These are phyloP conservation scores for Chaetomiaceae sp. DNA, from an alignment of 2,329 filamentous ascomycete species.

Conservation along the genomic window DNA sequence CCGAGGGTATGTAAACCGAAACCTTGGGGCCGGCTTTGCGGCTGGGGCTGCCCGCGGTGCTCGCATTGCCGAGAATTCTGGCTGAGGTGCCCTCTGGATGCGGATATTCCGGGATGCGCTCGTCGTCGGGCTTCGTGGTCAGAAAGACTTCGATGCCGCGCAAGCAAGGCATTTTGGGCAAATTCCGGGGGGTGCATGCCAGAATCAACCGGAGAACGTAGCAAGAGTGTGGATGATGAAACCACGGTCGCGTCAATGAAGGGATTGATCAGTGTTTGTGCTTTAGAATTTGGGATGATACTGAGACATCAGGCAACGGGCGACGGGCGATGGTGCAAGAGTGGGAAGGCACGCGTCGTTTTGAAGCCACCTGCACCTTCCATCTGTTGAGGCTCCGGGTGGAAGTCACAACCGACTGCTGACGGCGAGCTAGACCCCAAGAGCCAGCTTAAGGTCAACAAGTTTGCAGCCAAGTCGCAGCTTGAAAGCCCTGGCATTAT, in stretches of 20 bases:
- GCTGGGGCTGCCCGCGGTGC: not conserved
- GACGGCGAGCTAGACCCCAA: not conserved
- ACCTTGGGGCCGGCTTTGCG: constrained; percentile 36
- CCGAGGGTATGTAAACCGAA: constrained; percentile 52
- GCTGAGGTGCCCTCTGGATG: constrained; percentile 47
- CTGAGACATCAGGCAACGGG: not conserved
- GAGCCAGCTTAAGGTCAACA: not conserved
- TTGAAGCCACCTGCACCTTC: not conserved
- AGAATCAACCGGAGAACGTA: not conserved
- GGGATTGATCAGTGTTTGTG: too few relatives aligned
- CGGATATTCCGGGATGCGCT: constrained; percentile 46
- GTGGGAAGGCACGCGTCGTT: not conserved
- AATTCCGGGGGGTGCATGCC: not conserved
- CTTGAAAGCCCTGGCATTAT: too few relatives aligned
- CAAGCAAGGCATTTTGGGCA: constrained; percentile 41
- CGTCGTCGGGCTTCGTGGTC: constrained; percentile 30
- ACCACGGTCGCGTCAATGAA: too few relatives aligned
- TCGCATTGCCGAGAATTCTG: not conserved
- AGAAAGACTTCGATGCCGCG: constrained; percentile 44
- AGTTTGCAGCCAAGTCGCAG: too few relatives aligned
- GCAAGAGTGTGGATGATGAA: not conserved
- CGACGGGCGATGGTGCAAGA: not conserved
- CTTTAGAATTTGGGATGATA: not conserved
- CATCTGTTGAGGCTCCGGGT: not conserved
- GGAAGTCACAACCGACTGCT: not conserved